phyloP scores from a whole-genome alignment of 176 grass and related monocot genomes.

The Musa acuminata region DNA sequence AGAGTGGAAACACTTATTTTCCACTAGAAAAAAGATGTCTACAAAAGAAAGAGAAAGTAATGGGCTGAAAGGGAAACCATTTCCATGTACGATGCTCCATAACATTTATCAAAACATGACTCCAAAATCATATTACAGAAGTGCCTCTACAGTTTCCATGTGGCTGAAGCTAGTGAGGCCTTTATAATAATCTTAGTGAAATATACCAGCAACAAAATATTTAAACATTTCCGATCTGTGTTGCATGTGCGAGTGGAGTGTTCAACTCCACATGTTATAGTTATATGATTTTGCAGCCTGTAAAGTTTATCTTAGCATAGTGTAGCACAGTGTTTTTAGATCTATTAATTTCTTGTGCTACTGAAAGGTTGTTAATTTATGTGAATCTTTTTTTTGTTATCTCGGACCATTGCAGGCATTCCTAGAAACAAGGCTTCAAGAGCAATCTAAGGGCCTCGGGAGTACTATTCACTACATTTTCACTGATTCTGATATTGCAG shows the following conservation, averaged over 20 bases:
- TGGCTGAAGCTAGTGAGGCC: too few species aligned
- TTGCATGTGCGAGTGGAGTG: neutral
- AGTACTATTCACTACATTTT: conserved; percentile 51
- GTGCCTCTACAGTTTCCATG: too few species aligned
- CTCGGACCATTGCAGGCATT: conserved; percentile 43
- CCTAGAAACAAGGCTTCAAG: conserved; percentile 52
- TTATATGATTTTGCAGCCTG: neutral
- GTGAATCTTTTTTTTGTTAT: neutral
- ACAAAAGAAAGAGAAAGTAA: too few species aligned
- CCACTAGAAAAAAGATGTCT: too few species aligned
- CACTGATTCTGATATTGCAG: conserved; percentile 75
- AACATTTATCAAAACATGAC: too few species aligned
- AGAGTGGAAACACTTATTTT: too few species aligned
- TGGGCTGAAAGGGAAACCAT: too few species aligned
- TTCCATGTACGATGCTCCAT: too few species aligned
- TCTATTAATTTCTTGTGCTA: neutral
- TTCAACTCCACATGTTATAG: neutral
- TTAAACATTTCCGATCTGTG: neutral
- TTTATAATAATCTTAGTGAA: too few species aligned
- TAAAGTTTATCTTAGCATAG: neutral
- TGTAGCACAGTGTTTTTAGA: neutral
- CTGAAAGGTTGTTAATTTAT: neutral
- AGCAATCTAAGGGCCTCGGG: conserved; percentile 26
- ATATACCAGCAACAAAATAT: too few species aligned
- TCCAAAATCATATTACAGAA: too few species aligned